Evolutionary conservation across 352 stramenopile genomes (phyloP), one percentile per base, ranked within the genome.

Genomic region (Ophiocytium majus): DNA sequence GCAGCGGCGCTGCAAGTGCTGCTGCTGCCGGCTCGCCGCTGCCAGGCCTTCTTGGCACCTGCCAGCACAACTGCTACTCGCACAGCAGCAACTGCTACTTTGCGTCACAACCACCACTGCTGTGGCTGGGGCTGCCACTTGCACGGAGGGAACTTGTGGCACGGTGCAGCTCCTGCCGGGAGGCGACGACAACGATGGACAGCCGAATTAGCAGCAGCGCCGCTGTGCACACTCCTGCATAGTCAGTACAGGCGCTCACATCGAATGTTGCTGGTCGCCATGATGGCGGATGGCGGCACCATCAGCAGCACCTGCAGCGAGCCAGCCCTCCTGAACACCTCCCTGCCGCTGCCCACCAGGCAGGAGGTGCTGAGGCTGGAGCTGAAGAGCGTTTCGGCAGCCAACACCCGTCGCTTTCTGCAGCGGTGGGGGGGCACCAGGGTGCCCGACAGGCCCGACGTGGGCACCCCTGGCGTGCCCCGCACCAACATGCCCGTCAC

Each of bases 321-420:
- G 5, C 5, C 5, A 5, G 66, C 32, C 14, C 5, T 17, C 17
- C 14, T 43, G 66, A 78, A 35, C 32, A 71, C 28, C 19, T 35
- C 32, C 5, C 66, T 78, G 32, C 66, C 66, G 35, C 66, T 78
- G 32, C 66, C 66, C 35, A 43, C 66, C 5, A 5, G 66, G 32
- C 66, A 78, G 14, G 66, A 78, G 66, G 14, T 78, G 5, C 17
- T 78, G 66, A 5, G 66, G 35, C 32, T 78, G 35, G 66, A 78
- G 66, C 35, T 78, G 35, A 78, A 78, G 17, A 78, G 35, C 32
- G 66, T 78, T 5, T 5, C 66, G 32, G 66, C 66, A 43, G 35
- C 5, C 5, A 35, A 14, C 35, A 43, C 66, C 5, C 32, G 35
- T 5, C 35, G 32, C 5, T 78, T 78, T 78, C 35, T 78, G 14